Conservation (phyloP, 1,284 basidiomycete species). For the Marasmius tenuissimus region DNA sequence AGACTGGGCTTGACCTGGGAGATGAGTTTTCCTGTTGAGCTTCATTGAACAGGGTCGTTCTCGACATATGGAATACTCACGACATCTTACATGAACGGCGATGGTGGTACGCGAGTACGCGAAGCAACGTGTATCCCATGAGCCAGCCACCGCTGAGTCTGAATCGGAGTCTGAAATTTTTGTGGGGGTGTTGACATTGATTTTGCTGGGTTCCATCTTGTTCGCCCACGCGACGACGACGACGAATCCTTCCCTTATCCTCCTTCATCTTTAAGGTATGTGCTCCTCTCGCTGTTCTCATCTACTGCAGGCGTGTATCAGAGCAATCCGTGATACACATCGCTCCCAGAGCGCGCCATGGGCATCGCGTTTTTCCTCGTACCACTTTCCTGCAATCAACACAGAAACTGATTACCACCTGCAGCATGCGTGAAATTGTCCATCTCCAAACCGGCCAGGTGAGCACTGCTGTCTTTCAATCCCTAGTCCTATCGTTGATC, state of each 20-base stretch:
- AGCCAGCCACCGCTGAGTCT: conserved; percentile 41
- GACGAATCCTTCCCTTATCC: conserved; percentile 11
- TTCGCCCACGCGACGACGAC: conserved; percentile 8
- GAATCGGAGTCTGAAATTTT: conserved; percentile 43
- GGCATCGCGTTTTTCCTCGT: neutral
- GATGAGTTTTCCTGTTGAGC: too few relatives aligned
- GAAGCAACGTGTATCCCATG: conserved; percentile 14
- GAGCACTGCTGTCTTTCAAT: conserved; percentile 25
- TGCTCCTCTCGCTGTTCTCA: conserved; percentile 21
- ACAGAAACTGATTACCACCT: conserved; percentile 19
- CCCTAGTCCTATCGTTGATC: conserved; percentile 17
- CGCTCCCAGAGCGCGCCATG: conserved; percentile 4
- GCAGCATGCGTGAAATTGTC: conserved; percentile 95
- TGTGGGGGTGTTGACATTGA: conserved; percentile 16
- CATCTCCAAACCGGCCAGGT: conserved; percentile 96
- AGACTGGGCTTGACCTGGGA: too few relatives aligned
- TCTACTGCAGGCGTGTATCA: conserved; percentile 29
- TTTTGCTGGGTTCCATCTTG: conserved; percentile 6
- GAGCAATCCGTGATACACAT: neutral
- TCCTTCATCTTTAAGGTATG: conserved; percentile 8
- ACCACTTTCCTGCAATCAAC: conserved; percentile 6
- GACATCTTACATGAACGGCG: neutral
- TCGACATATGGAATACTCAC: too few relatives aligned
- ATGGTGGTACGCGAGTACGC: conserved; percentile 2
- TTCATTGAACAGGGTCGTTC: too few relatives aligned